Base-by-base conservation (phyloP, 306 rosid genomes). In the Canavalia gladiata region DNA sequence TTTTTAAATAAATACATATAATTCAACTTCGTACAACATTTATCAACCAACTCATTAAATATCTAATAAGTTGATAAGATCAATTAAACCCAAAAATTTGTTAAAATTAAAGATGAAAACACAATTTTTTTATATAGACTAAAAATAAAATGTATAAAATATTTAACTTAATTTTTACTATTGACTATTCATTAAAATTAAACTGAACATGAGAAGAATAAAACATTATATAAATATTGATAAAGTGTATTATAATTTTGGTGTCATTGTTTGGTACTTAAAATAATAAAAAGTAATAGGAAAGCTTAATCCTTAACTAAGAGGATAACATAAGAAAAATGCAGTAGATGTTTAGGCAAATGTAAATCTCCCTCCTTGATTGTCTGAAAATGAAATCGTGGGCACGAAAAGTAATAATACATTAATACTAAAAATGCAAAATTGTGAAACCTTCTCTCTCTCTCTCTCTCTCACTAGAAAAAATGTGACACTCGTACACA, bases 401-500 rank as follows among this genome's bases (percentile, higher is more conserved):
- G 72, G 82, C 84, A 63, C 56, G 11, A 78, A 72, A 73, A 79
- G 71, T 60, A 85, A 57, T 68, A 67, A 25, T 50, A 59, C 8
- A 85, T 47, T 68, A 67, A 25, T 50, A 59, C 8, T 69, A 34
- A 69, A 45, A 18, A 50, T 34, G 68, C 42, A 82, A 43, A 62
- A 50, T 9, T 68, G 84, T 68, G 54, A 79, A 80, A 75, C 74
- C 79, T 66, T 46, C 81, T 77, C 68, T 47, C 42, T 30, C 41
- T 54, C 59, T 34, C 78, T 82, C 75, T 39, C 77, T 83, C 72
- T 33, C 54, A 51, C 41, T 29, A 42, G 67, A 51, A 85, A 83
- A 86, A 87, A 41, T 86, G 90, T 84, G 87, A 89, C 88, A 80
- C 79, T 79, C 75, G 84, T 84, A 76, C 65, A 45, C 67, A 8